Evolutionary conservation across 306 rosid genomes (phyloP).

Genomic region (Rosa rugosa): DNA sequence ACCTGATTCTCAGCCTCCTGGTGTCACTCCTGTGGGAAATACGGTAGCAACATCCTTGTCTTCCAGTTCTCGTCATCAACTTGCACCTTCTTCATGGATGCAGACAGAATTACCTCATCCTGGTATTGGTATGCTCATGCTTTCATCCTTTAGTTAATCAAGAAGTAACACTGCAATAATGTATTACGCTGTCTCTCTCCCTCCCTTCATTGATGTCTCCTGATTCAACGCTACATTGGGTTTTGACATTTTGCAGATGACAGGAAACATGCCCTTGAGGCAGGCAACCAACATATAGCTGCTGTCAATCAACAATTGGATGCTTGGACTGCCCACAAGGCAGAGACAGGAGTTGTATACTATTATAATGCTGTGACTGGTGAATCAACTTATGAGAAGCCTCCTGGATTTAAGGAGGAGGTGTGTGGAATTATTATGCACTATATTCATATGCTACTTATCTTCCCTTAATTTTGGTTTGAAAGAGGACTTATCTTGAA

Average conservation of each 20-base stretch:
- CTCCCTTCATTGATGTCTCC: neutral
- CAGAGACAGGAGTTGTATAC: slow-evolving; percentile 76
- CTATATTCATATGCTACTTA: neutral
- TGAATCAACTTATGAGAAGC: slow-evolving; percentile 83
- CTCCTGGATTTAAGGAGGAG: slow-evolving; percentile 82
- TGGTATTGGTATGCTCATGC: slow-evolving; percentile 48
- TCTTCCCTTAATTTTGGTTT: neutral
- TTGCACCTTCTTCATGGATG: slow-evolving; percentile 45
- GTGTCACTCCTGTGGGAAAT: slow-evolving; percentile 71
- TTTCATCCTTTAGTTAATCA: slow-evolving; percentile 9
- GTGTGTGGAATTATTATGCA: slow-evolving; percentile 42
- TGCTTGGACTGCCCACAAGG: slow-evolving; percentile 93
- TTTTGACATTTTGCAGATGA: slow-evolving; percentile 51
- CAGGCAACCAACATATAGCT: slow-evolving; percentile 29
- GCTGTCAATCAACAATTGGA: slow-evolving; percentile 54
- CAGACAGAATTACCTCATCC: slow-evolving; percentile 48
- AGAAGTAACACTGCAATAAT: neutral
- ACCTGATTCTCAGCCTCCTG: slow-evolving; percentile 94
- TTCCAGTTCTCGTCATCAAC: slow-evolving; percentile 39
- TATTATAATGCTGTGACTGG: slow-evolving; percentile 87
- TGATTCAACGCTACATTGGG: slow-evolving; percentile 21
- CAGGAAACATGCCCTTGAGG: slow-evolving; percentile 40
- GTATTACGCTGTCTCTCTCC: neutral
- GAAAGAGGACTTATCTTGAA: slow-evolving; percentile 3
- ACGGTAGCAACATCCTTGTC: slow-evolving; percentile 24